Percentiles rank a stretch among this genome's conserved stretches.
Conservation (phyloP, 371 early-diverging fungal species). For the Saksenaea vasiformis region DNA sequence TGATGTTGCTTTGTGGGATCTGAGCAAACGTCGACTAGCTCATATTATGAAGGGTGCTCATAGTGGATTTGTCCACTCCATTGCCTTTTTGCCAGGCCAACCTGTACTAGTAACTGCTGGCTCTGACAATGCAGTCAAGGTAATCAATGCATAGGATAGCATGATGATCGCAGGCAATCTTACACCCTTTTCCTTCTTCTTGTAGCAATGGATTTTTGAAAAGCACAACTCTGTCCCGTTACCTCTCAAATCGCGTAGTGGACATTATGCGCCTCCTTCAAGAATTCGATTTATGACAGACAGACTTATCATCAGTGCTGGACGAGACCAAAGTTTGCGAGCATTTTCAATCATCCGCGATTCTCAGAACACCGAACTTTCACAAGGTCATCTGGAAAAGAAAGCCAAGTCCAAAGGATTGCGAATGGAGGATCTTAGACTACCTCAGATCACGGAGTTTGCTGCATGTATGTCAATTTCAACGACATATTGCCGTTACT, state of each 20-base stretch:
- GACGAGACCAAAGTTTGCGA: conserved; percentile 83
- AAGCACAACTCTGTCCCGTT: conserved; percentile 78
- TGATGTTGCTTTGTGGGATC: conserved; percentile 92
- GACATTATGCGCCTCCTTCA: conserved; percentile 87
- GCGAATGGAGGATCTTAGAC: conserved; percentile 65
- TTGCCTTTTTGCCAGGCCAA: conserved; percentile 81
- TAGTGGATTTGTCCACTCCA: conserved; percentile 70
- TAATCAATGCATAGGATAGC: conserved; percentile 15
- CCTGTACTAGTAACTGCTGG: conserved; percentile 88
- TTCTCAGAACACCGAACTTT: conserved; percentile 79
- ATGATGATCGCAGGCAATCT: not conserved
- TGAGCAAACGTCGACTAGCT: conserved; percentile 72
- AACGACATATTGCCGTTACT: not conserved
- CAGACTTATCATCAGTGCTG: conserved; percentile 73
- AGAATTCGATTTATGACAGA: conserved; percentile 74
- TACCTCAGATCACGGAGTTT: conserved; percentile 76
- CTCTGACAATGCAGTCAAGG: conserved; percentile 89
- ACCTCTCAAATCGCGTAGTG: conserved; percentile 78
- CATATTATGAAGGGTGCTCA: conserved; percentile 86
- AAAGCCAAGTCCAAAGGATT: conserved; percentile 64
- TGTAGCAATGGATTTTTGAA: conserved; percentile 93
- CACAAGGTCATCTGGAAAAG: conserved; percentile 70
- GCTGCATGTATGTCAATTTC: conserved; percentile 52
- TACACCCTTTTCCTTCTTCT: not conserved
- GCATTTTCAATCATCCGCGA: conserved; percentile 85